Evolutionary conservation across 1,284 basidiomycete genomes (phyloP).

Genomic region (Trichosporon ovoides): DNA sequence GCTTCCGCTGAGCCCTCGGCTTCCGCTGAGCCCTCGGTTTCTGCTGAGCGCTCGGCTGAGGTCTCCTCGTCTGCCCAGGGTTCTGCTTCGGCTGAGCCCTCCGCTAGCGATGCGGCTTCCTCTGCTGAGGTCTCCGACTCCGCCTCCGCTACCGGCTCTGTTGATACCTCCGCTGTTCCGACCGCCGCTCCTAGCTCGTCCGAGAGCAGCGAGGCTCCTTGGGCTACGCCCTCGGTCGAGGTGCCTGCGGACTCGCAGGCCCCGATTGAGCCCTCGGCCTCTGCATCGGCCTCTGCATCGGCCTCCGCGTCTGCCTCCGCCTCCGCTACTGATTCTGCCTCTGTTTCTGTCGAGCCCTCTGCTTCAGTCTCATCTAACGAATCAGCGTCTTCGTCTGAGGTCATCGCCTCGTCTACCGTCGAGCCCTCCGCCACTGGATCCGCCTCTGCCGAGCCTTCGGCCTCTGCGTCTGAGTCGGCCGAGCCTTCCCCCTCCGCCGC

Average conservation of each 20-base stretch:
- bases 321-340: neutral
- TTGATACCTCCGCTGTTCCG: neutral
- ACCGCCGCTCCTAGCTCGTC: neutral
- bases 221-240: neutral
- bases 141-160: neutral
- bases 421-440: neutral
- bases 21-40: too few species aligned
- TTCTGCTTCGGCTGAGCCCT: conserved; percentile 3
- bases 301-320: conserved; percentile 1
- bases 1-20: too few species aligned
- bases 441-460: neutral
- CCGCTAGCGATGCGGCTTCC: neutral
- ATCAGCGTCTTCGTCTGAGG: neutral
- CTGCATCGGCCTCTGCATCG: neutral
- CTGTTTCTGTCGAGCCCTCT: neutral
- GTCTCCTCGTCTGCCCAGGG: neutral
- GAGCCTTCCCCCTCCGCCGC: neutral
- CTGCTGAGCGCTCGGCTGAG: neutral
- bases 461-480: neutral
- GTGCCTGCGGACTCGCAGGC: neutral
- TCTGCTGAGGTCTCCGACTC: conserved; percentile 8
- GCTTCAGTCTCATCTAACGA: neutral
- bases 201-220: neutral
- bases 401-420: neutral
- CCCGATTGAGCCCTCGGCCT: conserved; percentile 7